Percentiles rank a stretch among this genome's conserved stretches.
phyloP scores from a whole-genome alignment of 345 rosid genomes.

The Corchorus olitorius region DNA sequence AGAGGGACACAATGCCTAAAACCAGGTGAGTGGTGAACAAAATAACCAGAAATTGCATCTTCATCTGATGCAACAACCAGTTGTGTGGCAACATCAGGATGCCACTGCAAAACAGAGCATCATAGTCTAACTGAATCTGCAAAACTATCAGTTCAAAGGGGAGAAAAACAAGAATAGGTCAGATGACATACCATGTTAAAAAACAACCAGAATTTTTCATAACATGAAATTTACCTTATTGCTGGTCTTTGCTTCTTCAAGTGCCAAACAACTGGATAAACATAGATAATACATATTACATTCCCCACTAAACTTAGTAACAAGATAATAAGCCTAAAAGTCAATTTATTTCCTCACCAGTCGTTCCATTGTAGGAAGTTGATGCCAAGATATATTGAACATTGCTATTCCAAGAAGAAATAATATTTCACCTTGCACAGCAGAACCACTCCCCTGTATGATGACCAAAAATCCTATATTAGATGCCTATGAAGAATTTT shows the following conservation, averaged over 20 bases:
- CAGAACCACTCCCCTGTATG: slow-evolving; percentile 90
- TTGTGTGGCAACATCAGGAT: slow-evolving; percentile 97
- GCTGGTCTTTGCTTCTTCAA: slow-evolving; percentile 93
- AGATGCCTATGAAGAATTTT: slow-evolving; percentile 18
- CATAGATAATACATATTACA: slow-evolving; percentile 7
- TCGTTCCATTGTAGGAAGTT: slow-evolving; percentile 89
- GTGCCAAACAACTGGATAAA: slow-evolving; percentile 89
- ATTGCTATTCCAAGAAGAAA: slow-evolving; percentile 93
- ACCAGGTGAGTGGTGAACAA: slow-evolving; percentile 74
- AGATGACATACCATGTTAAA: background rate
- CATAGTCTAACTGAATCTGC: slow-evolving; percentile 88
- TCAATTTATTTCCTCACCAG: slow-evolving; percentile 59
- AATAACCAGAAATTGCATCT: too few species aligned
- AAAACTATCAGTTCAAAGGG: slow-evolving; percentile 57
- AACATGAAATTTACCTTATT: slow-evolving; percentile 63
- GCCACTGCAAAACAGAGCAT: slow-evolving; percentile 99
- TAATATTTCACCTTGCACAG: slow-evolving; percentile 95
- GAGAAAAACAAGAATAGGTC: slow-evolving; percentile 23
- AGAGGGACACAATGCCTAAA: too few species aligned
- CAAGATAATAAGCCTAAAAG: slow-evolving; percentile 1
- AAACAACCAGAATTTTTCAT: slow-evolving; percentile 1
- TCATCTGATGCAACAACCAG: slow-evolving; percentile 98
- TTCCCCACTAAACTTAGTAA: background rate
- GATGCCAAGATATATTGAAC: slow-evolving; percentile 93
- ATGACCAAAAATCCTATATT: slow-evolving; percentile 18